Base-by-base conservation (phyloP, 345 rosid genomes). In the Corymbia maculata region DNA sequence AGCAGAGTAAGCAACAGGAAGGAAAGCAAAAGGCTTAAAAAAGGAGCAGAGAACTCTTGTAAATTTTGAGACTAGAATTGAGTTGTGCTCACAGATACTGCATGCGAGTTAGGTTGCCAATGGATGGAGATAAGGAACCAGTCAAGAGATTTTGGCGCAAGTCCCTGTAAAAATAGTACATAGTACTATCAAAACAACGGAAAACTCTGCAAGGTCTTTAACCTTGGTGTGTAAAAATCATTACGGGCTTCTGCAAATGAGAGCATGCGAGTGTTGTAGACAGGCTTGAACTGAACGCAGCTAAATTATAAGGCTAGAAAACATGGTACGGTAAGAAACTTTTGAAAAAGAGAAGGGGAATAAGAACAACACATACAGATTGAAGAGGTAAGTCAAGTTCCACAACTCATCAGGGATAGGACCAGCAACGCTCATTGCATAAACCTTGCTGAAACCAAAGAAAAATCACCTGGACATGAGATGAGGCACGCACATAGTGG, bases 51-150 rank as follows among this genome's bases (percentile, higher is more conserved):
- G 47, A 36, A 36, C 22, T 36, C 3, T 47, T 5, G 1, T 70
- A 19, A 9, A 17, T 36, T 1, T 36, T 75, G 12, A 75, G 82
- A 75, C 87, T 89, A 66, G 99, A 97, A 75, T 75, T 9, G 82
- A 51, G n/a, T 3, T 6, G 82, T 88, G 86, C 93, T 86, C 94
- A 95, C 98, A 97, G 91, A 88, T 90, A 94, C 90, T 92, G 96
- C 96, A 95, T 90, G 86, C 89, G 88, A 82, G 92, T 94, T 45
- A 95, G 88, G 88, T 92, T 94, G 80, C 91, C 91, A 79, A 95
- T 89, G 36, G 94, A 90, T 87, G 95, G 50, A 68, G 95, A 91
- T 79, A 94, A 89, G 26, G 89, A 88, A 86, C 96, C 96, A 13
- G 93, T 92, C 85, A 94, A 92, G 89, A 85, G 87, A 91, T 94